These are phyloP conservation scores for Acer negundo DNA, from an alignment of 345 rosid species.

Conservation along the genomic window DNA sequence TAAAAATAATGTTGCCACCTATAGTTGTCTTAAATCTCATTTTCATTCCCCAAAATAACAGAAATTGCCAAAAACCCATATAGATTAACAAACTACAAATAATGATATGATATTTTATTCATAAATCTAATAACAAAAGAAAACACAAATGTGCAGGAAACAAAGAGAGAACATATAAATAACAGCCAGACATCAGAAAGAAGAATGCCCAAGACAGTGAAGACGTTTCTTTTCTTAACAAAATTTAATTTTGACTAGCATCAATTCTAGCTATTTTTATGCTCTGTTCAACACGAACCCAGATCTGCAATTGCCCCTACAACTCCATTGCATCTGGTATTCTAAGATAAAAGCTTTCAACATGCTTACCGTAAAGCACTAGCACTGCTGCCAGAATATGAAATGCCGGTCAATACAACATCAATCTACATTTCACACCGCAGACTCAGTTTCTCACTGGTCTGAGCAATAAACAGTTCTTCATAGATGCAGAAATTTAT, in stretches of 20 bases:
- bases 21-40: no score
- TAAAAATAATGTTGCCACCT: no score
- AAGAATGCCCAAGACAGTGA: background rate
- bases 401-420: background rate
- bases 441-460: background rate
- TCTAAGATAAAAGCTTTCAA: background rate
- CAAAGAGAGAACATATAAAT: background rate
- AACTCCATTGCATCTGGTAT: background rate
- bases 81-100: background rate
- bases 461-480: background rate
- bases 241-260: background rate
- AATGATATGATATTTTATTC: background rate
- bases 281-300: background rate
- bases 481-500: background rate
- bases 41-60: background rate
- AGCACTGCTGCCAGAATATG: background rate
- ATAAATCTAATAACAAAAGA: background rate
- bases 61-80: background rate
- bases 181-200: background rate
- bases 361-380: background rate
- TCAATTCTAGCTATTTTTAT: background rate
- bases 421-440: background rate
- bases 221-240: background rate
- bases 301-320: background rate
- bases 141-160: background rate